Evolutionary conservation across 75 land plant genomes (phyloP).

Genomic region (Sequoia sempervirens): DNA sequence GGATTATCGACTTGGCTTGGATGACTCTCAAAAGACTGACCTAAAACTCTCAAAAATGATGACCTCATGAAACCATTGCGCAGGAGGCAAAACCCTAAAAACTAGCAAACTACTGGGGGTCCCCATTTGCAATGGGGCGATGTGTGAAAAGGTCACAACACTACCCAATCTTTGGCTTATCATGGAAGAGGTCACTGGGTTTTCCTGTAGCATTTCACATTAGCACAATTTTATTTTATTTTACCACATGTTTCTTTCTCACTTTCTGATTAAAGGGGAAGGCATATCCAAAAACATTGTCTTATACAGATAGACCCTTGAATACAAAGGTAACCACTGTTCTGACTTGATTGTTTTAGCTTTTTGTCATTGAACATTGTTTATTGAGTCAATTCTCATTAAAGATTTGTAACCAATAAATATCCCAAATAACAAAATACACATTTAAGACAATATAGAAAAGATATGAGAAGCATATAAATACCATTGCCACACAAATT

Average conservation of each 20-base stretch:
- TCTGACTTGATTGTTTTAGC: background rate
- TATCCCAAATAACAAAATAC: background rate
- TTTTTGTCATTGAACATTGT: background rate
- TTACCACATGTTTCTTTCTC: background rate
- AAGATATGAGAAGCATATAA: background rate
- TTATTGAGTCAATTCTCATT: background rate
- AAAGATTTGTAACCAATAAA: background rate
- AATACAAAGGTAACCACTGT: background rate
- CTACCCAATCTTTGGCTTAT: background rate
- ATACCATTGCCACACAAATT: slow-evolving; percentile 94
- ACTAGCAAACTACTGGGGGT: too few relatives aligned
- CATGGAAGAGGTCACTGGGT: background rate
- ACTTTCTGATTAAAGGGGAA: background rate
- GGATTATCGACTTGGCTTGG: too few relatives aligned
- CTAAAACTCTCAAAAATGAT: too few relatives aligned
- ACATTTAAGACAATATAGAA: background rate
- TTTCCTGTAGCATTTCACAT: background rate
- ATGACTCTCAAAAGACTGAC: too few relatives aligned
- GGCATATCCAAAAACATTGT: background rate
- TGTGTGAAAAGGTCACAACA: too few relatives aligned
- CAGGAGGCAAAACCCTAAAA: too few relatives aligned
- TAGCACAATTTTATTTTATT: background rate
- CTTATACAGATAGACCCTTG: background rate
- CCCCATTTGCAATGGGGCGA: too few relatives aligned
- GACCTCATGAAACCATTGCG: too few relatives aligned